phyloP scores from a whole-genome alignment of 2,329 filamentous ascomycete species.

The Pestalotiopsis sp. region DNA sequence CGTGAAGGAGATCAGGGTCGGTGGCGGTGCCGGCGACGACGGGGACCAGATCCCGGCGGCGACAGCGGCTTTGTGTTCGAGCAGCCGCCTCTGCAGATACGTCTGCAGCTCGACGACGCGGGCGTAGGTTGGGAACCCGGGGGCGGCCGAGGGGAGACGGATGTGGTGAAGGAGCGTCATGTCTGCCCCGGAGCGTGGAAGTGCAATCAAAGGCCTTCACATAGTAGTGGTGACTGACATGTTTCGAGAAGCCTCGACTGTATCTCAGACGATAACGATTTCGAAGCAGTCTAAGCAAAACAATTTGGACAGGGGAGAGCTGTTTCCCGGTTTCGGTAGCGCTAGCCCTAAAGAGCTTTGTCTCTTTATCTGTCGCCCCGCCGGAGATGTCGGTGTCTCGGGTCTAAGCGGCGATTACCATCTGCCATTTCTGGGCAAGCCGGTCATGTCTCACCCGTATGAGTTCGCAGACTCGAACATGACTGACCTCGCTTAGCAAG shows the following conservation, averaged over 20 bases:
- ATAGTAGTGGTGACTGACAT: neutral
- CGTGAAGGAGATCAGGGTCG: slow-evolving; percentile 80
- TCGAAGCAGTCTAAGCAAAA: neutral
- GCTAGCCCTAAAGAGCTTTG: neutral
- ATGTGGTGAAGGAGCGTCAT: slow-evolving; percentile 32
- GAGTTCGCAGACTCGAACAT: neutral
- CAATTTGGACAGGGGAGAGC: neutral
- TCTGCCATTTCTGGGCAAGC: neutral
- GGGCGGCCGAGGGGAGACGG: slow-evolving; percentile 33
- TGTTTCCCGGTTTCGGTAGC: neutral
- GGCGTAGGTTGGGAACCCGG: slow-evolving; percentile 36
- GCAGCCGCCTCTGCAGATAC: slow-evolving; percentile 48
- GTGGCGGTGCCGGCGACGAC: slow-evolving; percentile 52
- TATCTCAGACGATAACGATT: neutral
- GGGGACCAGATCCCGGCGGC: slow-evolving; percentile 19
- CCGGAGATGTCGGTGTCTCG: slow-evolving; percentile 8
- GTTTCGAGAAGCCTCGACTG: too few relatives aligned
- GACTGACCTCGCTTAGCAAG: neutral
- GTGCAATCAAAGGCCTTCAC: neutral
- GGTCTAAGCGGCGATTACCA: neutral
- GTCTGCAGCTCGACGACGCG: slow-evolving; percentile 40
- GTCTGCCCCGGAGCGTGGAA: neutral
- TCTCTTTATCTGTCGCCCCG: neutral
- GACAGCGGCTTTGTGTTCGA: slow-evolving; percentile 56
- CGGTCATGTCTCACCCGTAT: neutral